These are phyloP conservation scores for Tuber melanosporum DNA, from an alignment of 495 filamentous ascomycete species.

Conservation along the genomic window DNA sequence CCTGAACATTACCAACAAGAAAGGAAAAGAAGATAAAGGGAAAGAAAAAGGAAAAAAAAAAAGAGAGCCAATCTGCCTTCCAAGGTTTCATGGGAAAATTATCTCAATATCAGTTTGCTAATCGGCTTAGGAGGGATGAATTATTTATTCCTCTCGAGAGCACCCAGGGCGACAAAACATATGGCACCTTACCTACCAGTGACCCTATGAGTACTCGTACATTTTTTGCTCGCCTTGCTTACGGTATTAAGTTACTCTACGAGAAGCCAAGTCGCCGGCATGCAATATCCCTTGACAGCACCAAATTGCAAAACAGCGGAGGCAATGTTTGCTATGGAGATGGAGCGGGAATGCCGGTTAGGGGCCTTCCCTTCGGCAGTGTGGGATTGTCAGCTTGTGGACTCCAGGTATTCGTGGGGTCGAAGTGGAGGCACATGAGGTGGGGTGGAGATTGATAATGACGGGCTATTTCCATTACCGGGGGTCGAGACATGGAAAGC, in stretches of 20 bases:
- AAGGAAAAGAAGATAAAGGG: neutral
- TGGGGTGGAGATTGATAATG: conserved; percentile 36
- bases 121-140: neutral
- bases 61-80: neutral
- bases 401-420: conserved; percentile 32
- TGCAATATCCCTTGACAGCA: neutral
- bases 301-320: neutral
- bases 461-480: conserved; percentile 36
- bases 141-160: neutral
- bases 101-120: neutral
- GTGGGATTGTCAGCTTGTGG: conserved; percentile 19
- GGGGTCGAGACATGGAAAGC: conserved; percentile 27
- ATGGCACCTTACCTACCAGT: neutral
- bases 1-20: conserved; percentile 9
- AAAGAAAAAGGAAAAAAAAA: neutral
- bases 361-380: conserved; percentile 7
- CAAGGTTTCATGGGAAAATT: neutral
- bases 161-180: neutral
- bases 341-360: conserved; percentile 16
- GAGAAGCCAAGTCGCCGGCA: neutral
- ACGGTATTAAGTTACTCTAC: neutral
- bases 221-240: neutral
- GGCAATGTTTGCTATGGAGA: conserved; percentile 4
- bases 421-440: conserved; percentile 23
- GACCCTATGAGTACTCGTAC: neutral